Evolutionary conservation across 164 flowering plant species (phyloP).

Genomic region (Vitis labrusca): DNA sequence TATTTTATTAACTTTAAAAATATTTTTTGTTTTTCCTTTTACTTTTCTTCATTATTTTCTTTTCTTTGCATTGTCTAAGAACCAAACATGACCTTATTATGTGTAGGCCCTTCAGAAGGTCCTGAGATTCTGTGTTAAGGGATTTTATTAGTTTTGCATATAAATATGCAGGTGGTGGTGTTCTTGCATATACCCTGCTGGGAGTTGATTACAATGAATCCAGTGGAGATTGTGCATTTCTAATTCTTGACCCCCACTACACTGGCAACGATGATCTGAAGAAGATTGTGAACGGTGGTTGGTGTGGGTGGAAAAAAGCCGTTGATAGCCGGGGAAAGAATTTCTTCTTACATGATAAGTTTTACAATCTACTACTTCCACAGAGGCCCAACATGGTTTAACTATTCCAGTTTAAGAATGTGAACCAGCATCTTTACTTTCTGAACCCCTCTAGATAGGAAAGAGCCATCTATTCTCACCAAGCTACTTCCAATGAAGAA

Average conservation of each 20-base stretch:
- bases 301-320: conserved; percentile 99
- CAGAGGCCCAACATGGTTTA: conserved; percentile 92
- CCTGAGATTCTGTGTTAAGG: neutral
- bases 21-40: no score
- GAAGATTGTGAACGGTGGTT: conserved; percentile 84
- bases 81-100: no score
- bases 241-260: conserved; percentile 93
- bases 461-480: no score
- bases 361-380: conserved; percentile 88
- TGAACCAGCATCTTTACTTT: no score
- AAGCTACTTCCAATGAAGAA: no score
- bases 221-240: conserved; percentile 92
- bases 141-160: neutral
- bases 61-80: no score
- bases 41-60: no score
- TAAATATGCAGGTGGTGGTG: conserved; percentile 83
- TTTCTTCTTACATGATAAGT: conserved; percentile 89
- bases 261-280: conserved; percentile 81
- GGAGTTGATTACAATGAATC: conserved; percentile 89
- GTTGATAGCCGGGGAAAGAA: conserved; percentile 84
- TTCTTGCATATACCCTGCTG: conserved; percentile 89
- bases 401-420: neutral
- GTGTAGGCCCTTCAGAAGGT: neutral
- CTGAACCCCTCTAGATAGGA: no score
- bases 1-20: no score